Percentiles rank a stretch among this genome's conserved stretches.
These are phyloP conservation scores for Cutaneotrichosporon sp. DNA, from an alignment of 1,284 basidiomycete species.

Conservation along the genomic window DNA sequence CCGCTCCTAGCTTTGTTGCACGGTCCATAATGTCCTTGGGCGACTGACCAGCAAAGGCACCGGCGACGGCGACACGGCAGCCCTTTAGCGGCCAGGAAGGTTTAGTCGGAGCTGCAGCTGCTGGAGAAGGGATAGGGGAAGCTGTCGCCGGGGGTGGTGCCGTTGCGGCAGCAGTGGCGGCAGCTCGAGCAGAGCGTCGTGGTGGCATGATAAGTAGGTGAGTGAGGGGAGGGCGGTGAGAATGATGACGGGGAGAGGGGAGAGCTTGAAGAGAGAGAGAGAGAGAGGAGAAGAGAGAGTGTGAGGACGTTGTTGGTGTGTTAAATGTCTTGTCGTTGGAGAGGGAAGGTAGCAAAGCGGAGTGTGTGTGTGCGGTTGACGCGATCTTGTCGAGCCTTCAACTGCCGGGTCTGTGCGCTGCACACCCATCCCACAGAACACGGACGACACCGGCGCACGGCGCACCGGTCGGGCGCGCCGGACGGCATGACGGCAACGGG, in stretches of 20 bases:
- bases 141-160: slow-evolving; percentile 3
- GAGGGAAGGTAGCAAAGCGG: background rate
- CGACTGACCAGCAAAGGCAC: slow-evolving; percentile 7
- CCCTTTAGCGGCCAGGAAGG: slow-evolving; percentile 7
- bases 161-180: slow-evolving; percentile 7
- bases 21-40: background rate
- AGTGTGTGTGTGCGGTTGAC: background rate
- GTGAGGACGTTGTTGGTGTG: background rate
- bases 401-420: too few species aligned
- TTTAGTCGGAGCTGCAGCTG: background rate
- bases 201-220: slow-evolving; percentile 3
- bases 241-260: background rate
- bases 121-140: background rate
- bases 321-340: background rate
- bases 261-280: background rate
- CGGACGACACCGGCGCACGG: too few species aligned
- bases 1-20: slow-evolving; percentile 11
- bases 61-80: slow-evolving; percentile 7
- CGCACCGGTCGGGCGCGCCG: too few species aligned
- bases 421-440: too few species aligned
- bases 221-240: background rate
- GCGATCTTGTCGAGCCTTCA: too few species aligned
- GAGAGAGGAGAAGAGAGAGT: background rate
- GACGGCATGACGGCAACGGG: too few species aligned
- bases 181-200: slow-evolving; percentile 6